Percentiles rank a stretch among this genome's conserved stretches.
phyloP scores from a whole-genome alignment of 2,329 filamentous ascomycete species.

The Aspergillus hortae region DNA sequence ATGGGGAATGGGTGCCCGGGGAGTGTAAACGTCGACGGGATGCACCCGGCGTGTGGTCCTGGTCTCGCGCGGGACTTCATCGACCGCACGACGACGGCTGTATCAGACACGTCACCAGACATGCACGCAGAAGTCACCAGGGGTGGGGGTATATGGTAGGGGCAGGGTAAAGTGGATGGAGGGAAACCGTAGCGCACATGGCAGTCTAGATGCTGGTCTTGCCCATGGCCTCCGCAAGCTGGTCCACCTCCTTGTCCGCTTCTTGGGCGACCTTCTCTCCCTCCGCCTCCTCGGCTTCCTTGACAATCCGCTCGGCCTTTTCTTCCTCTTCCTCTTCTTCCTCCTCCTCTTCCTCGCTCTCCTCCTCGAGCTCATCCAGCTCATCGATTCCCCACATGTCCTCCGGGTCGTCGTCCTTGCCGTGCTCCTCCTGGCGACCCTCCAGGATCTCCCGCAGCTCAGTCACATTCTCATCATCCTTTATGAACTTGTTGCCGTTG shows the following conservation, averaged over 20 bases:
- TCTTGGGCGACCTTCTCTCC: conserved; percentile 66
- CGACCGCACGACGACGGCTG: background rate
- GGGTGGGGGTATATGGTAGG: background rate
- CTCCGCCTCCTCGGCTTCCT: conserved; percentile 55
- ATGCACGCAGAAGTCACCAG: conserved; percentile 1
- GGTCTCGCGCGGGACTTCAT: background rate
- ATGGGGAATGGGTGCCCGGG: background rate
- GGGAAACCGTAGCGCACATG: background rate
- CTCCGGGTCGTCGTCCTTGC: conserved; percentile 63
- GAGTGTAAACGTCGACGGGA: background rate
- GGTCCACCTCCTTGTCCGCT: conserved; percentile 76
- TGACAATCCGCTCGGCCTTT: conserved; percentile 64
- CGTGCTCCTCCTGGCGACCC: conserved; percentile 69
- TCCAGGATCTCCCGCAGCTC: conserved; percentile 69
- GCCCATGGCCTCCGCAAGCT: conserved; percentile 68
- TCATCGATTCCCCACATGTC: conserved; percentile 83
- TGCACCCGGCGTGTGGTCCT: background rate
- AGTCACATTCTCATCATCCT: conserved; percentile 73
- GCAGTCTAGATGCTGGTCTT: conserved; percentile 55
- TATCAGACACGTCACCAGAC: conserved; percentile 5
- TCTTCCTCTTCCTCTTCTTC: conserved; percentile 64
- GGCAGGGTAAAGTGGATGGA: background rate
- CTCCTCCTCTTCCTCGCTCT: conserved; percentile 65
- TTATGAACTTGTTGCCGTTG: conserved; percentile 91
- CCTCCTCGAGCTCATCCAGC: conserved; percentile 78